Evolutionary conservation across 129 eudicot species (phyloP), one percentile per base, ranked within the genome.

Genomic region (Erigeron canadensis): DNA sequence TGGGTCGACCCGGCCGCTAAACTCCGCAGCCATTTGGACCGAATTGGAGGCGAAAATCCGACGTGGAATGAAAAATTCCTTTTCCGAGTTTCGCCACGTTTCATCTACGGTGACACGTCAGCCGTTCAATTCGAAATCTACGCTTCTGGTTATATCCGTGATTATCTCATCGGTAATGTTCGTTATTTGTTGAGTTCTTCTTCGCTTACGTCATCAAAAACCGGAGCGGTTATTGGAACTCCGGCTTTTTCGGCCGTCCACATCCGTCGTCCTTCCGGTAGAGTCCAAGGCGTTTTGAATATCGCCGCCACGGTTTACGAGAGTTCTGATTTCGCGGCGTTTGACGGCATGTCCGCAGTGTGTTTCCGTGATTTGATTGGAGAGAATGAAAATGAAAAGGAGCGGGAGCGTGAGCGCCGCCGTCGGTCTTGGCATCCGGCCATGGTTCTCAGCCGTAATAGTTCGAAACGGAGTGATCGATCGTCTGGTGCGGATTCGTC

Each of bases 11-110:
- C 87, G 0, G 47, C 85, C 0, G 63, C 70, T 15, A 89, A 89
- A 81, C 98, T 94, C 42, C 96, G 98, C 2, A 87, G 87, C 80
- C 75, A 84, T 13, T 72, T 81, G 63, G 98, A 94, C 60, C 79
- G 67, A 4, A 51, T 87, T 73, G 96, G 96, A 7, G 79, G 87
- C 45, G 92, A 85, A 42, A 94, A 89, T 82, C 98, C 98, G 42
- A 87, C 90, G 44, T 89, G 98, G 98, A 94, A 94, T 79, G 96
- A 89, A 28, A 94, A 87, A 54, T 89, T 94, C 81, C 77, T 94
- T 66, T 89, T 89, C 81, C 90, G 95, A 3, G 96, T 94, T 16
- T 57, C 92, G 0, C 76, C 87, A 23, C 79, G 76, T 0, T 93
- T 93, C 84, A 73, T 85, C 75, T 61, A 83, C 67, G 76, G 87